Conservation (phyloP, 768 basidiomycete species). For the Fibroporia radiculosa region DNA sequence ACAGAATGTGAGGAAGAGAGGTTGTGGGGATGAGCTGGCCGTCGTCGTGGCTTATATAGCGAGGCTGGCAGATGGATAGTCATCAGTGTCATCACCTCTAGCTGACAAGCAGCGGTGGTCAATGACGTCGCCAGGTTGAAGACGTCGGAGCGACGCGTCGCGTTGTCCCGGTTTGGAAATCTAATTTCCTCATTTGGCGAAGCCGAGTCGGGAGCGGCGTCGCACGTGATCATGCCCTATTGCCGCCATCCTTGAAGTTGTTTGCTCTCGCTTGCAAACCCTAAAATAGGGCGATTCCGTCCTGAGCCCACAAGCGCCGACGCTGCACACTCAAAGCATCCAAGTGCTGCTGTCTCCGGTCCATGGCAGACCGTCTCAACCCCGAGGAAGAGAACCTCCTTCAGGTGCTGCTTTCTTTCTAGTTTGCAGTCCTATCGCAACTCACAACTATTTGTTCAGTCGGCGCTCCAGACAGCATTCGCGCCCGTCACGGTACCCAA, state of each 20-base stretch:
- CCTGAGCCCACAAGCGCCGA: too few relatives aligned
- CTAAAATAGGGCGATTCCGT: too few relatives aligned
- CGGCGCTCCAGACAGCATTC: conserved; percentile 24
- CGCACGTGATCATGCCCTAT: too few relatives aligned
- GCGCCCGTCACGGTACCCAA: conserved; percentile 17
- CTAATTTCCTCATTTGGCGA: too few relatives aligned
- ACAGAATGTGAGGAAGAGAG: not conserved
- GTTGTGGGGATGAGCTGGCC: not conserved
- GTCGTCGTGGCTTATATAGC: conserved; percentile 1
- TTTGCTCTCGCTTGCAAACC: too few relatives aligned
- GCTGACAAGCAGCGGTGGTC: not conserved
- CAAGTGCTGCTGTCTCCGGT: too few relatives aligned
- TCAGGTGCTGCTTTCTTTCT: conserved; percentile 13
- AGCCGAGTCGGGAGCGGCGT: too few relatives aligned
- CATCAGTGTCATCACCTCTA: conserved; percentile 7
- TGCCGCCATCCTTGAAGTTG: too few relatives aligned
- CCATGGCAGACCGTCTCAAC: conserved; percentile 20
- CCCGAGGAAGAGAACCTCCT: conserved; percentile 21
- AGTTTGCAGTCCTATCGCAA: not conserved
- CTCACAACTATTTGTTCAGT: conserved; percentile 7
- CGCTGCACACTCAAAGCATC: too few relatives aligned
- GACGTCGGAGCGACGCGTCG: too few relatives aligned
- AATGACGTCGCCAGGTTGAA: too few relatives aligned
- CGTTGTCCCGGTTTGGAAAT: too few relatives aligned
- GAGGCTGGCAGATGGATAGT: not conserved